Percentiles rank a stretch among this genome's conserved stretches.
phyloP scores from a whole-genome alignment of 208 protist species.

The Trypanosoma boissoni region DNA sequence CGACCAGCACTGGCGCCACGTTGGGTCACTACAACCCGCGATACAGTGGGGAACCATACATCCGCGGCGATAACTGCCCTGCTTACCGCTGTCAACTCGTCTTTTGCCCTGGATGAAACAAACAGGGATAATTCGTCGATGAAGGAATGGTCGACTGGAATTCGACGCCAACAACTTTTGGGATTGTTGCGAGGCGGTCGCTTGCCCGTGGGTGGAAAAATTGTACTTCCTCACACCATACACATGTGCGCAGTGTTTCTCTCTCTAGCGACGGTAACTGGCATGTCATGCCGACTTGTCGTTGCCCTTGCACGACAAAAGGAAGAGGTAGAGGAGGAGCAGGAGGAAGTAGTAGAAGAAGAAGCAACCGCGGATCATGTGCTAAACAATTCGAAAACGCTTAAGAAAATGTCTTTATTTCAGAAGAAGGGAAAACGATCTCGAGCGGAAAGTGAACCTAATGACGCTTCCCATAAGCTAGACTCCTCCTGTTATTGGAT shows the following conservation, averaged over 20 bases:
- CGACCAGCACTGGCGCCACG: slow-evolving; percentile 22
- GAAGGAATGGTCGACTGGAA: slow-evolving; percentile 19
- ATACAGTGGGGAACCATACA: slow-evolving; percentile 31
- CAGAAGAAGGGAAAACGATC: slow-evolving; percentile 17
- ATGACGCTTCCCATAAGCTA: slow-evolving; percentile 41
- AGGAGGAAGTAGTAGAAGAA: too few species aligned
- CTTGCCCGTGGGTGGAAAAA: background rate
- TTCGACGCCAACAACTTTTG: background rate
- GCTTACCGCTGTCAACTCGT: slow-evolving; percentile 16
- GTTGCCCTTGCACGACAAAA: slow-evolving; percentile 22
- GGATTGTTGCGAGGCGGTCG: background rate
- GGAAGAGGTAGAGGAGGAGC: slow-evolving; percentile 1
- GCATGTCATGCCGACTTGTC: slow-evolving; percentile 46
- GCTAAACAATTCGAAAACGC: too few species aligned
- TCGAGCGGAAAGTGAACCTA: slow-evolving; percentile 9
- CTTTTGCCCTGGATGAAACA: slow-evolving; percentile 19
- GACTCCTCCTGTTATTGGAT: slow-evolving; percentile 84
- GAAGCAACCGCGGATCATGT: too few species aligned
- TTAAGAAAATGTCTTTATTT: slow-evolving; percentile 30
- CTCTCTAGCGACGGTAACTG: slow-evolving; percentile 40
- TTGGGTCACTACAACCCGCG: slow-evolving; percentile 33
- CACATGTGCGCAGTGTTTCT: slow-evolving; percentile 30
- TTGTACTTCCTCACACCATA: slow-evolving; percentile 23
- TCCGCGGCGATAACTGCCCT: slow-evolving; percentile 25
- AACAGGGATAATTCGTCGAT: slow-evolving; percentile 9